Evolutionary conservation across 2,329 filamentous ascomycete species (phyloP).

Genomic region (Calonectria pteridis): DNA sequence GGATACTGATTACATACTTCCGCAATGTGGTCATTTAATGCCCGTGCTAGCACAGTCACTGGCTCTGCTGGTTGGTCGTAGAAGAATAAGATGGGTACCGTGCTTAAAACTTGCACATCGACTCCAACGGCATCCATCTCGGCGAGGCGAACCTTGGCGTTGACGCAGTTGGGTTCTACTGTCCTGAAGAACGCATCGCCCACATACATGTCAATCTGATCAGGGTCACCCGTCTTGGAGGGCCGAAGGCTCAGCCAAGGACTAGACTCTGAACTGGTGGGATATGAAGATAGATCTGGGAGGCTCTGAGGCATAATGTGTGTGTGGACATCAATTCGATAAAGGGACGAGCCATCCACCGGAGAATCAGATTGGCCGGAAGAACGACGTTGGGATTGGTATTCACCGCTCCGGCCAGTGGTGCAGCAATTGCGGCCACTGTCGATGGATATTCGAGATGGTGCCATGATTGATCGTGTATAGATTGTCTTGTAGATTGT

Average conservation of each 20-base stretch:
- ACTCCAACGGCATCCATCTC: not conserved
- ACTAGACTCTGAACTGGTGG: not conserved
- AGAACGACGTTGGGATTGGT: not conserved
- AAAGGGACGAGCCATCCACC: not conserved
- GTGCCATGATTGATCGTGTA: not conserved
- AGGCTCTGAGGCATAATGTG: not conserved
- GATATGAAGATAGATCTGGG: not conserved
- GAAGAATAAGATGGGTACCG: not conserved
- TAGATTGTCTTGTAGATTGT: too few relatives aligned
- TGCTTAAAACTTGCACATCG: not conserved
- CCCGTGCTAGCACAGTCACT: not conserved
- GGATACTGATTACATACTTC: not conserved
- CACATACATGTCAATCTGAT: slow-evolving; percentile 5
- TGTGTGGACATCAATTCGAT: slow-evolving; percentile 2
- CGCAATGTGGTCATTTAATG: not conserved
- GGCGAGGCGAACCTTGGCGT: not conserved
- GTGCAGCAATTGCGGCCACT: slow-evolving; percentile 5
- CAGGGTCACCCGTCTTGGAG: not conserved
- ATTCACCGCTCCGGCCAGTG: not conserved
- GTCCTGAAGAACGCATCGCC: not conserved
- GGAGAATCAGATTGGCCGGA: not conserved
- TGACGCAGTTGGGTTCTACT: slow-evolving; percentile 4
- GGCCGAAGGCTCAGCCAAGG: not conserved
- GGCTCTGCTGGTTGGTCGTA: not conserved
- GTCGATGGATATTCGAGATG: not conserved